phyloP scores from a whole-genome alignment of 2,329 filamentous ascomycete species.

The Cyanodermella asteris region DNA sequence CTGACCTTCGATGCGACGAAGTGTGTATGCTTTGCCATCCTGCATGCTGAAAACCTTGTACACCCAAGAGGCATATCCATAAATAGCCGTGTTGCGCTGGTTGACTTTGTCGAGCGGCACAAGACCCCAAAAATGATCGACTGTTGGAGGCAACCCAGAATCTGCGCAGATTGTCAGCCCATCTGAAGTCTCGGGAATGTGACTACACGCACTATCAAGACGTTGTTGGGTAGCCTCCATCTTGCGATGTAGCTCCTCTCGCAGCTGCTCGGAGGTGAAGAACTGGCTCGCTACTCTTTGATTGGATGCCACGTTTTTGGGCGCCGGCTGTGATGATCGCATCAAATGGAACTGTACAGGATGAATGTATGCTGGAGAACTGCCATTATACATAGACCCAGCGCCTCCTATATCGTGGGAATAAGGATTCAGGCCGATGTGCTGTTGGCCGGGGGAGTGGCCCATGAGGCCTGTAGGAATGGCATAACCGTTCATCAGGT shows the following conservation, averaged over 20 bases:
- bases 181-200: conserved; percentile 6
- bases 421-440: no score
- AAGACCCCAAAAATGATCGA: conserved; percentile 81
- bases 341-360: no score
- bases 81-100: conserved; percentile 55
- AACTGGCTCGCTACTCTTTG: conserved; percentile 78
- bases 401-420: no score
- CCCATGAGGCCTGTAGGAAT: no score
- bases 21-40: conserved; percentile 69
- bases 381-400: no score
- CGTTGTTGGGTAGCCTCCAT: conserved; percentile 60
- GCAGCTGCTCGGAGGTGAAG: conserved; percentile 67
- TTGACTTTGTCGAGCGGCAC: conserved; percentile 70
- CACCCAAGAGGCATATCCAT: conserved; percentile 79
- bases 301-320: conserved; percentile 59
- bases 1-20: conserved; percentile 62
- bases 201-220: no score
- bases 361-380: no score
- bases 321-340: no score
- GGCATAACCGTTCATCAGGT: no score
- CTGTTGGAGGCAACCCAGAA: conserved; percentile 46
- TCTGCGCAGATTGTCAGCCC: conserved; percentile 21
- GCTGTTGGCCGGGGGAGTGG: no score
- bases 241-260: conserved; percentile 79
- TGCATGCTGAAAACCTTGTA: conserved; percentile 86